Evolutionary conservation across 2,329 filamentous ascomycete genomes (phyloP), one percentile per base, ranked within the genome.

Genomic region (Bertia moriformis): DNA sequence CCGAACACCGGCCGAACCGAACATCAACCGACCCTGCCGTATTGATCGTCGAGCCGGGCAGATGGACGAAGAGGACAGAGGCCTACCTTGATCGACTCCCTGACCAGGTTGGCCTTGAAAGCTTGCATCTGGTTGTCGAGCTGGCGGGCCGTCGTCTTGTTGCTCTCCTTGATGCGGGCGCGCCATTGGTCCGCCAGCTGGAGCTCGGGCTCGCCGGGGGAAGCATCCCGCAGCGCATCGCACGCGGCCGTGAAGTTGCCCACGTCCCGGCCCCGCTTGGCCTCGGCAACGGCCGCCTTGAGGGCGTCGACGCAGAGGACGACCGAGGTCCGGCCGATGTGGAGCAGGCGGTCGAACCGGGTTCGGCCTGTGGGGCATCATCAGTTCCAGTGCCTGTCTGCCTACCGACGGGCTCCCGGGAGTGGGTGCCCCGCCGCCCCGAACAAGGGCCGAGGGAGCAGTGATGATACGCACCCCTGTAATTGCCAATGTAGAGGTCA

Each of bases 101-200:
- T 79, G 52, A 82, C 81, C 44, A 82, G 54, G 48, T 82, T 82
- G 55, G 81, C 81, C 56, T 82, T 82, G 60, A 81, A 82, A 15
- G 73, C 73, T 49, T 73, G 73, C 38, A 82, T 57, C 54, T 82
- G 76, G 37, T 69, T 64, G 48, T 82, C 77, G 47, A 81, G 56
- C 39, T 70, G 63, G 7, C 22, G 22, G 22, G 7, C 7, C n/a
- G 7, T 27, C 22, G 7, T n/a, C 22, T 27, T 27, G 22, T 27
- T 27, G 7, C n/a, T n/a, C 22, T 27, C n/a, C 7, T 27, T 27
- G 7, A n/a, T 27, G 7, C n/a, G 22, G 22, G 7, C n/a, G 7
- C 7, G 7, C 22, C 22, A 27, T 7, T 7, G 7, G 7, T 27
- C 22, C 7, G 7, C 22, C 7, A 27, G 22, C 7, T n/a, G 7